Conservation (phyloP, 192 early-diverging fungal genomes). For the Backusella liffmaniae region DNA sequence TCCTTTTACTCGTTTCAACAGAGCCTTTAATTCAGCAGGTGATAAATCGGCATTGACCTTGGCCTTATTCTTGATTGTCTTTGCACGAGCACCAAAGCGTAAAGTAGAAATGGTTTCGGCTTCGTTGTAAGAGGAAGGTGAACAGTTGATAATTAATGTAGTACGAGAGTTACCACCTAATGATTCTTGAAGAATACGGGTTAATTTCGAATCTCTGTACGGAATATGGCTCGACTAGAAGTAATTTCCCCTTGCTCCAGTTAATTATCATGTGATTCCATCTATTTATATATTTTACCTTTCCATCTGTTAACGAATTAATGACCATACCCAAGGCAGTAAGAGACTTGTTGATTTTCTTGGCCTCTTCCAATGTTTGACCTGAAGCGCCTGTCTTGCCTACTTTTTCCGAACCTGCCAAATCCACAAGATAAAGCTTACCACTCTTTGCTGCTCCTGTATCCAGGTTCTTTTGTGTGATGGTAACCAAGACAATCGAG, state of each 20-base stretch:
- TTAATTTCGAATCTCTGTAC: slow-evolving; percentile 98
- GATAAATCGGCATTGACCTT: slow-evolving; percentile 96
- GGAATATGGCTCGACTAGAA: slow-evolving; percentile 90
- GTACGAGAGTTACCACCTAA: slow-evolving; percentile 99
- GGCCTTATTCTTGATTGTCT: slow-evolving; percentile 99
- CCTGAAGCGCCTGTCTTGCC: slow-evolving; percentile 98
- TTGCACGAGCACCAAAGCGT: slow-evolving; percentile 96
- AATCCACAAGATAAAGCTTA: slow-evolving; percentile 92
- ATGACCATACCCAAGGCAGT: slow-evolving; percentile 99
- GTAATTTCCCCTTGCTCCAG: neutral
- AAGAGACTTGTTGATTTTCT: slow-evolving; percentile 99
- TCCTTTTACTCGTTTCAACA: slow-evolving; percentile 87
- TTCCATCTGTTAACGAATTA: slow-evolving; percentile 97
- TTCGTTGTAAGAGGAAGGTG: slow-evolving; percentile 95
- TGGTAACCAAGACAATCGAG: slow-evolving; percentile 95
- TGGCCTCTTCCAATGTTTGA: slow-evolving; percentile 99
- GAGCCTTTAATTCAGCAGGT: slow-evolving; percentile 89
- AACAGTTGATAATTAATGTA: slow-evolving; percentile 97
- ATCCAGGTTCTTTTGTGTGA: slow-evolving; percentile 89
- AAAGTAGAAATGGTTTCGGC: slow-evolving; percentile 94
- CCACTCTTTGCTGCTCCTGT: slow-evolving; percentile 87
- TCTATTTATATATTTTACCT: slow-evolving; percentile 50
- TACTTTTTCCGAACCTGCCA: slow-evolving; percentile 98
- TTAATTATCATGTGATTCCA: neutral
- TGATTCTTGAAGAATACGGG: slow-evolving; percentile 98